Evolutionary conservation across 441 rosid species (phyloP), one percentile per base, ranked within the genome.

Genomic region (Aquilaria agallochum): DNA sequence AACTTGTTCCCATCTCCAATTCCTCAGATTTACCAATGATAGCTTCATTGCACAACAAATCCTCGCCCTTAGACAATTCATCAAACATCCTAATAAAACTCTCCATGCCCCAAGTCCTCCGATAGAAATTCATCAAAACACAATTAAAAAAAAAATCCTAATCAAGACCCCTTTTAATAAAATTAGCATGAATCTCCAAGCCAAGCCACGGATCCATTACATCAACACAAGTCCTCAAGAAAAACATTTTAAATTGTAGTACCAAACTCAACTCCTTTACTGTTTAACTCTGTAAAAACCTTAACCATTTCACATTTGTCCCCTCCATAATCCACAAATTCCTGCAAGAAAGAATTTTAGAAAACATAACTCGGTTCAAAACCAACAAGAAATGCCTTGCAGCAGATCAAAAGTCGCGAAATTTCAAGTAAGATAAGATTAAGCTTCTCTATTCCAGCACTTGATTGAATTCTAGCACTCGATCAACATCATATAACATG

Each of bases 401-500:
- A 62, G 97, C 91, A 1, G 90, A 83, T 55, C 73, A 68, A 62
- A 72, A 70, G 34, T 77, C 92, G 30, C 87, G 78, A 30, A 76
- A 67, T 65, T 81, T 73, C 70, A 87, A 69, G 71, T 89, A 89
- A 64, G 65, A 63, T 56, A 78, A 71, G 71, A 87, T 75, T 80
- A 91, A 80, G 60, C 65, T 53, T 67, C 60, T 67, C 40, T 69
- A 75, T 14, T 64, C 27, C 27, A 20, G 27, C 27, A 20, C 27
- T 20, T 20, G 27, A 20, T 20, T 20, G 27, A 20, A 20, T 20
- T 20, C 27, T 20, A 90, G 69, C 56, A 88, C 85, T 64, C 98
- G 75, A 64, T 94, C 99, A 55, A 84, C 80, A 69, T 94, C 99
- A n/a, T 77, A 89, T 32, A 94, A 69, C 77, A 93, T 67, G 52